These are phyloP conservation scores for Ophiosphaerella narmari DNA, from an alignment of 2,329 filamentous ascomycete species.

Conservation along the genomic window DNA sequence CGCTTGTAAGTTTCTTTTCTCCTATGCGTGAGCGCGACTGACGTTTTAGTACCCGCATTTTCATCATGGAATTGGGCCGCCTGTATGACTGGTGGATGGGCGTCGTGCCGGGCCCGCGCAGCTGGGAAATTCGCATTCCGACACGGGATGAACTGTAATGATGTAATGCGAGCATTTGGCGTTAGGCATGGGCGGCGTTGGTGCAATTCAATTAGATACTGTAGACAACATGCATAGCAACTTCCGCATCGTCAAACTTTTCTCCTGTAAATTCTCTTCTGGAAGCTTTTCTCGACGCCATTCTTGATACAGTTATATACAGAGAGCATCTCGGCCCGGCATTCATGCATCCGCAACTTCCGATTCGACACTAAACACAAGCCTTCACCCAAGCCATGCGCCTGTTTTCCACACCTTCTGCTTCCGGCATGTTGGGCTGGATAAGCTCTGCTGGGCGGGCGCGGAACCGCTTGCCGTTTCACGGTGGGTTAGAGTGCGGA, in stretches of 20 bases:
- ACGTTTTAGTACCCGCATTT: conserved; percentile 54
- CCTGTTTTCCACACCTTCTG: conserved; percentile 6
- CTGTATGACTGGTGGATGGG: conserved; percentile 68
- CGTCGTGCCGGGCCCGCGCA: conserved; percentile 60
- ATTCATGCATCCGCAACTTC: not conserved
- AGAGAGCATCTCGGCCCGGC: too few relatives aligned
- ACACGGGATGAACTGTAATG: conserved; percentile 33
- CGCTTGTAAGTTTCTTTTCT: conserved; percentile 66
- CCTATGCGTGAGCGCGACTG: conserved; percentile 1
- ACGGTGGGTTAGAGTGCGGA: not conserved
- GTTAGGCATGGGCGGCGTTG: too few relatives aligned
- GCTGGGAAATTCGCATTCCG: conserved; percentile 57
- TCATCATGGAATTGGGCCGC: conserved; percentile 58
- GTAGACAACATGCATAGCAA: conserved; percentile 17
- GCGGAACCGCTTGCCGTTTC: too few relatives aligned
- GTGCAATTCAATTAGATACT: too few relatives aligned
- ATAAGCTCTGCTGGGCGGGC: too few relatives aligned
- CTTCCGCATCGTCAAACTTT: not conserved
- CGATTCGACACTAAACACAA: conserved; percentile 8
- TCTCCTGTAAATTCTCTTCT: too few relatives aligned
- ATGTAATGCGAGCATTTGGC: too few relatives aligned
- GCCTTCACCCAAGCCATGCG: conserved; percentile 11
- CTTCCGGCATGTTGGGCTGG: not conserved
- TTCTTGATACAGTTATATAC: not conserved
- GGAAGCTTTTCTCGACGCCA: not conserved